Conservation (phyloP, 164 flowering plant species). For the Magnolia kwangsiensis region DNA sequence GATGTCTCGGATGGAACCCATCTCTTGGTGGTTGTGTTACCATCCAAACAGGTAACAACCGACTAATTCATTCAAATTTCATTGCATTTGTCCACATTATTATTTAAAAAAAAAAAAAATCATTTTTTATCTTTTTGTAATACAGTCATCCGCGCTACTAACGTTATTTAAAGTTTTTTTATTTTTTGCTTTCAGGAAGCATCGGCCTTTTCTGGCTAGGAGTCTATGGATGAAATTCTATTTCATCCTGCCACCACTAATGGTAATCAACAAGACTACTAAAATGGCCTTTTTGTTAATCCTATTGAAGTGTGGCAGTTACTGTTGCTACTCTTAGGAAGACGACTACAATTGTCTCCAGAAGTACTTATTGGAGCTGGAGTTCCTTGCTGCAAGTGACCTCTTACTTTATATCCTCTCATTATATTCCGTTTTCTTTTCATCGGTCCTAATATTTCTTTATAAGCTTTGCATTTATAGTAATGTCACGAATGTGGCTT, state of each 20-base stretch:
- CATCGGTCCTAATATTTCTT: no score
- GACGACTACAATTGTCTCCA: no score
- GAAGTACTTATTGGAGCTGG: no score
- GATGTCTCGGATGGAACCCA: constrained; percentile 42
- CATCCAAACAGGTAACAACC: no score
- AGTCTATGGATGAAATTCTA: constrained; percentile 12
- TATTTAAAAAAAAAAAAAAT: not conserved
- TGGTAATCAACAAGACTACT: constrained; percentile 8
- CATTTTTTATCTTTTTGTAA: not conserved
- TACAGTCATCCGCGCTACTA: not conserved
- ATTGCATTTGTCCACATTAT: not conserved
- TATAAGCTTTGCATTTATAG: no score
- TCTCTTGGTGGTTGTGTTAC: constrained; percentile 23
- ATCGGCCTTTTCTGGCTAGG: constrained; percentile 12
- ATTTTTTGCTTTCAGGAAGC: constrained; percentile 14
- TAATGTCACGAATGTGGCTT: no score
- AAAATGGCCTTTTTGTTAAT: not conserved
- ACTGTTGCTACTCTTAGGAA: no score
- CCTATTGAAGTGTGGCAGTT: no score
- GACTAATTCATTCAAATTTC: no score
- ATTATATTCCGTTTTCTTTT: no score
- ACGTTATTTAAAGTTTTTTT: not conserved
- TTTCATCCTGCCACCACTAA: constrained; percentile 3
- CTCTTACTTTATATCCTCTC: no score
- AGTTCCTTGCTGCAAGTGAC: no score